Percentiles rank a stretch among this genome's conserved stretches.
Evolutionary conservation across 768 basidiomycete species (phyloP).

Genomic region (Grammothele lineata): DNA sequence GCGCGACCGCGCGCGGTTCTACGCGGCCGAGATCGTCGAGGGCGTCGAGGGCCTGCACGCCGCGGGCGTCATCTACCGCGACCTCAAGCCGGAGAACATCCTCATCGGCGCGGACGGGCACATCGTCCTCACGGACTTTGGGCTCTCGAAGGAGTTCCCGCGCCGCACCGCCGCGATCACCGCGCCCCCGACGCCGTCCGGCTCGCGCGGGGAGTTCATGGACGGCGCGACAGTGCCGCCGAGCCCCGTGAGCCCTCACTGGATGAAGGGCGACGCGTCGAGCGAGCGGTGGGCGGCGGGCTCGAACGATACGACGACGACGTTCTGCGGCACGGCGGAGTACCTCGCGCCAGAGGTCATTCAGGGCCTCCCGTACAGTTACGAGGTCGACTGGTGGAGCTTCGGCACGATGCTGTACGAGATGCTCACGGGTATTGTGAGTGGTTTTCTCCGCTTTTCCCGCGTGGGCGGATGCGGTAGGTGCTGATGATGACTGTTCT

Average conservation of each 20-base stretch:
- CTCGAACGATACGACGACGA: constrained; percentile 64
- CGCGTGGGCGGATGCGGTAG: not conserved
- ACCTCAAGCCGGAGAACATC: constrained; percentile 96
- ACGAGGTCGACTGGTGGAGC: constrained; percentile 98
- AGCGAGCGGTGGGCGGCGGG: constrained; percentile 61
- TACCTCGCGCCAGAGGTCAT: constrained; percentile 97
- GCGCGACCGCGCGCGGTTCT: constrained; percentile 91
- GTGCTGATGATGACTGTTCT: constrained; percentile 9
- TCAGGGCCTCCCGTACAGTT: constrained; percentile 83
- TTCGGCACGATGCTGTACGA: constrained; percentile 98
- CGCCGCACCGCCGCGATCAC: constrained; percentile 42
- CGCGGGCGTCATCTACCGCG: constrained; percentile 94
- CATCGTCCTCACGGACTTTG: constrained; percentile 96
- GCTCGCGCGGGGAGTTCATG: constrained; percentile 48
- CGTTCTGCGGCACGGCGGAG: constrained; percentile 96
- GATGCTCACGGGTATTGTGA: constrained; percentile 92
- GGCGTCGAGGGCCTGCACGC: constrained; percentile 93
- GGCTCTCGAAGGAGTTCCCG: constrained; percentile 88
- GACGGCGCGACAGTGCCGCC: constrained; percentile 26
- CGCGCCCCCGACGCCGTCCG: constrained; percentile 56
- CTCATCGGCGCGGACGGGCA: constrained; percentile 93
- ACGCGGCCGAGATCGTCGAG: constrained; percentile 95
- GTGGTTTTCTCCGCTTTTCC: constrained; percentile 27
- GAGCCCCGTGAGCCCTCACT: constrained; percentile 57
- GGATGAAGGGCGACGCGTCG: constrained; percentile 67